phyloP scores from a whole-genome alignment of 495 filamentous ascomycete species.

The Xylaria longipes region DNA sequence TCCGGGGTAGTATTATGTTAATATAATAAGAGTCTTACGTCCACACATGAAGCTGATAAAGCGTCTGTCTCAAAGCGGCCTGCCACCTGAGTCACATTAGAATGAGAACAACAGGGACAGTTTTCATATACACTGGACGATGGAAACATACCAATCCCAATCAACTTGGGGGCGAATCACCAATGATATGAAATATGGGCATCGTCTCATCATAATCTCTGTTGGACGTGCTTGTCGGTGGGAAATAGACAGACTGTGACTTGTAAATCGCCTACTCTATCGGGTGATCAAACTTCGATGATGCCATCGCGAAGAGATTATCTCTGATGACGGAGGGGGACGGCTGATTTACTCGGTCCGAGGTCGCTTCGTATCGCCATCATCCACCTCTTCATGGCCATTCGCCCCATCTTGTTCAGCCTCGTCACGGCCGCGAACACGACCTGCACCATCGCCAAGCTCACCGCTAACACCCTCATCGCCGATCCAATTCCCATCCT shows the following conservation, averaged over 20 bases:
- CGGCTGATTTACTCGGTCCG: constrained; percentile 42
- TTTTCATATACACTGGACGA: background rate
- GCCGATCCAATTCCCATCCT: constrained; percentile 62
- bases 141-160: constrained; percentile 13
- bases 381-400: constrained; percentile 36
- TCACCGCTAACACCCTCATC: constrained; percentile 45
- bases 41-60: background rate
- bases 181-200: background rate
- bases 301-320: background rate
- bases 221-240: background rate
- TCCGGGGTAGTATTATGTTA: background rate
- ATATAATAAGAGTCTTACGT: background rate
- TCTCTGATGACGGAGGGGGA: background rate
- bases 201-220: background rate
- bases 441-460: constrained; percentile 53
- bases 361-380: constrained; percentile 47
- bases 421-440: constrained; percentile 49
- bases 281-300: background rate
- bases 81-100: constrained; percentile 19
- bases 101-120: background rate
- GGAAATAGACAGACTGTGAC: background rate
- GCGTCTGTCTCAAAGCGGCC: background rate
- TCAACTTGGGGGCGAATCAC: background rate
- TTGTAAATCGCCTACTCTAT: constrained; percentile 1
- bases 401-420: constrained; percentile 43